These are phyloP conservation scores for Aspergillus cejpii DNA, from an alignment of 2,329 filamentous ascomycete species.

Conservation along the genomic window DNA sequence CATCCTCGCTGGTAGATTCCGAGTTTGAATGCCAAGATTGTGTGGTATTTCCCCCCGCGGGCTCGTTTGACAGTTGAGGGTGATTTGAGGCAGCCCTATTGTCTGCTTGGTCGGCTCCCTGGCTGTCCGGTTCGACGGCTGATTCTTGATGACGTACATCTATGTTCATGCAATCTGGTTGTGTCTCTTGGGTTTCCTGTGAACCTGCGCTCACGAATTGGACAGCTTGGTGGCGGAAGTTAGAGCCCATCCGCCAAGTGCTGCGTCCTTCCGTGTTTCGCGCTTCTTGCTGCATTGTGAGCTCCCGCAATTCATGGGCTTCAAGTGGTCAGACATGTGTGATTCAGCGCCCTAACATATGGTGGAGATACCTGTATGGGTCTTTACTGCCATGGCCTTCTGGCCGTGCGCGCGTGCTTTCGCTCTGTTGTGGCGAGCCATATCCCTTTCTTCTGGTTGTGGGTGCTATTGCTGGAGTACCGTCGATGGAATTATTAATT, in stretches of 20 bases:
- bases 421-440: conserved; percentile 16
- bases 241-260: conserved; percentile 43
- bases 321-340: conserved; percentile 10
- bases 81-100: not conserved
- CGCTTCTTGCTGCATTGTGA: conserved; percentile 53
- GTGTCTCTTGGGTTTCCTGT: conserved; percentile 29
- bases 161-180: conserved; percentile 12
- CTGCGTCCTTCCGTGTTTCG: conserved; percentile 50
- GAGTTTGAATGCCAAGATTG: conserved; percentile 29
- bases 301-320: conserved; percentile 17
- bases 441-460: conserved; percentile 1
- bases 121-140: not conserved
- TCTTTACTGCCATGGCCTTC: conserved; percentile 1
- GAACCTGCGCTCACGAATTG: conserved; percentile 57
- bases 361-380: conserved; percentile 1
- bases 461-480: not conserved
- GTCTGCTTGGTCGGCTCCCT: not conserved
- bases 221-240: conserved; percentile 51
- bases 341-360: not conserved
- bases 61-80: conserved; percentile 30
- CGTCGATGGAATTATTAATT: not conserved
- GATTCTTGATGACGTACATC: not conserved
- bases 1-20: conserved; percentile 62
- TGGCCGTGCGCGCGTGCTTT: conserved; percentile 11
- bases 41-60: conserved; percentile 21